A percentile compares a stretch with the other conserved stretches of the same genome.
Evolutionary conservation across 768 basidiomycete species (phyloP).

Genomic region (Sarcomyxa edulis): DNA sequence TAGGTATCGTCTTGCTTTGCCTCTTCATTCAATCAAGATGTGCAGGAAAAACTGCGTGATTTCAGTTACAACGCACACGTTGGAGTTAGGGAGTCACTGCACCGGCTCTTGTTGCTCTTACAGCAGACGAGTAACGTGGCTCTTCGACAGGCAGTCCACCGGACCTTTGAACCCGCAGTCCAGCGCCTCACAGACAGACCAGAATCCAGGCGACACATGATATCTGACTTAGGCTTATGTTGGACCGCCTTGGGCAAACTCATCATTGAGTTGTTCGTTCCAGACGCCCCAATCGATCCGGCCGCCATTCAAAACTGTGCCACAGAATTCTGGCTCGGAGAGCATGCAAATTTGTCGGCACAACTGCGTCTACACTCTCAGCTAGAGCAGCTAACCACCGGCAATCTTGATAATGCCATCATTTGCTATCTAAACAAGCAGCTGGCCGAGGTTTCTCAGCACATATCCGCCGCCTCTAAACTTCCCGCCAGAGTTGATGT

Average conservation of each 20-base stretch:
- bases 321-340: constrained; percentile 35
- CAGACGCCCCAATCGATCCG: constrained; percentile 85
- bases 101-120: constrained; percentile 23
- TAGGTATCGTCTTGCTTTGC: constrained; percentile 44
- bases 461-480: constrained; percentile 19
- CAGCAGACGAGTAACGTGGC: constrained; percentile 24
- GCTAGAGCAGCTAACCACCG: constrained; percentile 52
- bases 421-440: constrained; percentile 37
- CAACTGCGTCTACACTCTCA: constrained; percentile 51
- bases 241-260: constrained; percentile 62
- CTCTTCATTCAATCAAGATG: constrained; percentile 27
- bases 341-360: constrained; percentile 31
- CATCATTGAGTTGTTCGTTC: constrained; percentile 70
- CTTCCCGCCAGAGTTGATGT: constrained; percentile 29
- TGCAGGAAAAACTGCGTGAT: constrained; percentile 11
- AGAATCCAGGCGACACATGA: constrained; percentile 7
- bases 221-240: constrained; percentile 21
- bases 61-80: constrained; percentile 11
- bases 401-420: constrained; percentile 47
- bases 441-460: constrained; percentile 22
- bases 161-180: constrained; percentile 22
- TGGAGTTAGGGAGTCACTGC: constrained; percentile 15
- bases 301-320: constrained; percentile 54
- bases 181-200: constrained; percentile 9
- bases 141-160: constrained; percentile 27